Conservation (phyloP, 2,329 filamentous ascomycete genomes). For the Alternaria consortialis region DNA sequence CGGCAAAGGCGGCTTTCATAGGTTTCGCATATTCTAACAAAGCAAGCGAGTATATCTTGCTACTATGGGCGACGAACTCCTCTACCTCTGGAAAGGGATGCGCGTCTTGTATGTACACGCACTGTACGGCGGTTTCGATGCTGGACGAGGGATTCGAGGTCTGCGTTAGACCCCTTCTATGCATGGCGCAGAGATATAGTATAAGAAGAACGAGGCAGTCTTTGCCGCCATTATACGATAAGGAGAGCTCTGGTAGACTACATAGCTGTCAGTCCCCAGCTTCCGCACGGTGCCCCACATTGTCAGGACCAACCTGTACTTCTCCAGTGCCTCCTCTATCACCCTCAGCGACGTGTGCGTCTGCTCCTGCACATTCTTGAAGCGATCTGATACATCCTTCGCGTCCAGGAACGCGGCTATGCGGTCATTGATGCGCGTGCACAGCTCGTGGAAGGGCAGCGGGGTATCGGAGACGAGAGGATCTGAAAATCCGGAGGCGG, state of each 20-base stretch:
- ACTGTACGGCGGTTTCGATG: slow-evolving; percentile 65
- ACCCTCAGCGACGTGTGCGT: slow-evolving; percentile 76
- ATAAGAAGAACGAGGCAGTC: slow-evolving; percentile 94
- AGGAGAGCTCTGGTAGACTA: slow-evolving; percentile 79
- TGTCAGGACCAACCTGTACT: slow-evolving; percentile 70
- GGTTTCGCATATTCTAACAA: slow-evolving; percentile 77
- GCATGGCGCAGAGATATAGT: slow-evolving; percentile 76
- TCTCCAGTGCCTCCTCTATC: slow-evolving; percentile 76
- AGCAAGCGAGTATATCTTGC: slow-evolving; percentile 75
- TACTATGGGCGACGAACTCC: slow-evolving; percentile 76
- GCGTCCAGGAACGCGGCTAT: slow-evolving; percentile 73
- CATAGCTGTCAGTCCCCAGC: slow-evolving; percentile 28
- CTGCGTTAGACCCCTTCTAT: slow-evolving; percentile 46
- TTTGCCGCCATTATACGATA: slow-evolving; percentile 98
- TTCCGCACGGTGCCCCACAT: slow-evolving; percentile 8
- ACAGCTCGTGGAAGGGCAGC: slow-evolving; percentile 59
- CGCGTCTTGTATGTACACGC: slow-evolving; percentile 87
- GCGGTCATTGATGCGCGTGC: slow-evolving; percentile 64
- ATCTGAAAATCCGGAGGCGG: slow-evolving; percentile 37
- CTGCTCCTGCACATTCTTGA: slow-evolving; percentile 76
- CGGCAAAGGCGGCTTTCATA: slow-evolving; percentile 82
- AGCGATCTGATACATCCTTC: slow-evolving; percentile 63
- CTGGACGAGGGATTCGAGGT: slow-evolving; percentile 30
- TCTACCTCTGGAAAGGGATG: slow-evolving; percentile 89
- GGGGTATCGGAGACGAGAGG: slow-evolving; percentile 51